A percentile compares a stretch with the other conserved stretches of the same genome.
phyloP scores from a whole-genome alignment of 495 filamentous ascomycete genomes.

The Neurospora sp. region DNA sequence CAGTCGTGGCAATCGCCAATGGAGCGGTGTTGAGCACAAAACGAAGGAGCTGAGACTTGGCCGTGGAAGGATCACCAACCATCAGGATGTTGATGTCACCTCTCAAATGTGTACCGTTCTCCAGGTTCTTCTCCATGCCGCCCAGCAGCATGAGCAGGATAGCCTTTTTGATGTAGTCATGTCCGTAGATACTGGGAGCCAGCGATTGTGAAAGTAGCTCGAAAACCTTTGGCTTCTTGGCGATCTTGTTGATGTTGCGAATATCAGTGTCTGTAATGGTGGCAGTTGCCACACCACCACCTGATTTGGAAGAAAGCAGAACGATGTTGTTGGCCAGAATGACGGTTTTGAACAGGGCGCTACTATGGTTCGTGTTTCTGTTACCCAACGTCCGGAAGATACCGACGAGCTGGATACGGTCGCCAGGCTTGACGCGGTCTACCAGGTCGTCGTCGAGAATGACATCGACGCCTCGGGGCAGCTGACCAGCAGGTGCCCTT shows the following conservation, averaged over 20 bases:
- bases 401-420: slow-evolving; percentile 91
- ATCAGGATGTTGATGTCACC: slow-evolving; percentile 99
- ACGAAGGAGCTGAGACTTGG: slow-evolving; percentile 93
- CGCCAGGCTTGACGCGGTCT: slow-evolving; percentile 88
- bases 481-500: slow-evolving; percentile 86
- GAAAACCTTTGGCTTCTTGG: slow-evolving; percentile 93
- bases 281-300: slow-evolving; percentile 84
- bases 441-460: slow-evolving; percentile 96
- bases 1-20: slow-evolving; percentile 93
- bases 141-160: slow-evolving; percentile 96
- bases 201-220: slow-evolving; percentile 90
- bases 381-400: slow-evolving; percentile 91
- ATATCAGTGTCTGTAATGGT: slow-evolving; percentile 97
- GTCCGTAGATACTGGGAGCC: slow-evolving; percentile 95
- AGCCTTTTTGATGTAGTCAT: slow-evolving; percentile 97
- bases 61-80: slow-evolving; percentile 98
- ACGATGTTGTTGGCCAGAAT: slow-evolving; percentile 94
- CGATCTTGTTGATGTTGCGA: slow-evolving; percentile 93
- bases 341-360: slow-evolving; percentile 84
- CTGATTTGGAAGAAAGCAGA: slow-evolving; percentile 88
- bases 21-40: slow-evolving; percentile 98
- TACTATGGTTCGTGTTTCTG: slow-evolving; percentile 76
- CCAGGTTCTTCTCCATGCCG: slow-evolving; percentile 97
- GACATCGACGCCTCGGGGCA: slow-evolving; percentile 95
- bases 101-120: slow-evolving; percentile 95